phyloP scores from a whole-genome alignment of 2,329 filamentous ascomycete species.

The Alternaria infectoria region DNA sequence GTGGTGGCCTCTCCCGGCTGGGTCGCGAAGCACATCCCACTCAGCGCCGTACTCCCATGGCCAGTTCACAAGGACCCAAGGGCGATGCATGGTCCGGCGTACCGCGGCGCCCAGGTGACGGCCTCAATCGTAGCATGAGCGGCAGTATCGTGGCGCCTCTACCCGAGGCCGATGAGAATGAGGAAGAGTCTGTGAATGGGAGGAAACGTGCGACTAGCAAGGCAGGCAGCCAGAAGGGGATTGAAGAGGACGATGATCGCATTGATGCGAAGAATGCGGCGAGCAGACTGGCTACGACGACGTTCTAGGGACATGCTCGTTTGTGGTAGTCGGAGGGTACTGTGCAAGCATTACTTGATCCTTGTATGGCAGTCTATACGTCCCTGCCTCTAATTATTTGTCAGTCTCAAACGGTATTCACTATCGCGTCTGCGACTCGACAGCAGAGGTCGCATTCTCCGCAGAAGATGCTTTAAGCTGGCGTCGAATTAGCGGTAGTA shows the following conservation, averaged over 20 bases:
- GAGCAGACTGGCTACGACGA: conserved; percentile 90
- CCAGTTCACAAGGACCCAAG: conserved; percentile 91
- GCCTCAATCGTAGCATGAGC: conserved; percentile 77
- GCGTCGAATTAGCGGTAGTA: background rate
- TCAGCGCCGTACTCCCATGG: conserved; percentile 74
- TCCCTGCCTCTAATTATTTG: background rate
- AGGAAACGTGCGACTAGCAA: conserved; percentile 57
- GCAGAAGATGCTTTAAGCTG: background rate
- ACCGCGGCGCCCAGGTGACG: conserved; percentile 75
- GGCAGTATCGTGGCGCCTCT: conserved; percentile 67
- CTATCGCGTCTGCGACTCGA: background rate
- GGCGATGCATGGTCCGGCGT: conserved; percentile 99
- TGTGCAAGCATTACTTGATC: too few species aligned
- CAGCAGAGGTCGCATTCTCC: background rate
- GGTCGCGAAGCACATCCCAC: conserved; percentile 87
- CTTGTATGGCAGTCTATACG: conserved; percentile 5
- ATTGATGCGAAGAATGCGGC: conserved; percentile 96
- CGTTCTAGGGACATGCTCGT: conserved; percentile 66
- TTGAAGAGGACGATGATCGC: conserved; percentile 89
- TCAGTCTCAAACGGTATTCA: background rate
- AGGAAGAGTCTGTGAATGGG: conserved; percentile 54
- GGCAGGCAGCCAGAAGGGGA: conserved; percentile 62
- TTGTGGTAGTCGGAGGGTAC: conserved; percentile 8
- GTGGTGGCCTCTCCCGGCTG: conserved; percentile 85
- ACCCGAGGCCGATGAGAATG: conserved; percentile 67